Evolutionary conservation across 169 alveolate genomes (phyloP).

Genomic region (Plasmodium vivax): DNA sequence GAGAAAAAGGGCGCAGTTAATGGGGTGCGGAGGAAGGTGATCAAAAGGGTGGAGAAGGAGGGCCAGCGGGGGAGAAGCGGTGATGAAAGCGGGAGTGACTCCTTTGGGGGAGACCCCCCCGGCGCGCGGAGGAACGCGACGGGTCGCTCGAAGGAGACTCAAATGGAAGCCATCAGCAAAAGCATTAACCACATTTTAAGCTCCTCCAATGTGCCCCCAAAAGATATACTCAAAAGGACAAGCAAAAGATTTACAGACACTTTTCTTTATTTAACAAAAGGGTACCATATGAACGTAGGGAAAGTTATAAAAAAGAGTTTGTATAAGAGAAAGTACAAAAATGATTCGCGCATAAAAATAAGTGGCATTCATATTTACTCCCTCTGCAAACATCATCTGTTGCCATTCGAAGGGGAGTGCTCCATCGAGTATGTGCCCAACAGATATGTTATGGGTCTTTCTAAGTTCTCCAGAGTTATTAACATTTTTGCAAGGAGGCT

Average conservation of each 20-base stretch:
- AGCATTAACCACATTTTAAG: conserved; percentile 18
- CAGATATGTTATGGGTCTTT: conserved; percentile 49
- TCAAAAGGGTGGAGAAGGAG: not conserved
- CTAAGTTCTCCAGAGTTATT: conserved; percentile 55
- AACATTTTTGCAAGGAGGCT: conserved; percentile 44
- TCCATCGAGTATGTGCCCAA: conserved; percentile 50
- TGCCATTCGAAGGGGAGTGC: conserved; percentile 71
- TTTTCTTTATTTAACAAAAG: conserved; percentile 46
- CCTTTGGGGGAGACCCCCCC: too few relatives aligned
- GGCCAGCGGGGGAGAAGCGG: not conserved
- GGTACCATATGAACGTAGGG: conserved; percentile 26
- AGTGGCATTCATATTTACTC: conserved; percentile 52
- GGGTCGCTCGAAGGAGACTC: not conserved
- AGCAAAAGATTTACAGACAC: conserved; percentile 35
- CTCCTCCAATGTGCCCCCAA: conserved; percentile 14
- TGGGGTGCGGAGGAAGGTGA: not conserved
- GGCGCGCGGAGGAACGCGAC: not conserved
- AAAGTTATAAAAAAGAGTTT: conserved; percentile 32
- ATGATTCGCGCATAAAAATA: conserved; percentile 24
- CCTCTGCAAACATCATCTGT: conserved; percentile 64
- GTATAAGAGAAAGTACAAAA: conserved; percentile 60
- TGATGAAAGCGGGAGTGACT: not conserved
- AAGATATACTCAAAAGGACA: conserved; percentile 55
- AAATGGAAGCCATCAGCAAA: conserved; percentile 12
- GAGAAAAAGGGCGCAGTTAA: not conserved